Percentiles rank a stretch among this genome's conserved stretches.
Conservation (phyloP, 148 eudicot species). For the Arbutus unedo region DNA sequence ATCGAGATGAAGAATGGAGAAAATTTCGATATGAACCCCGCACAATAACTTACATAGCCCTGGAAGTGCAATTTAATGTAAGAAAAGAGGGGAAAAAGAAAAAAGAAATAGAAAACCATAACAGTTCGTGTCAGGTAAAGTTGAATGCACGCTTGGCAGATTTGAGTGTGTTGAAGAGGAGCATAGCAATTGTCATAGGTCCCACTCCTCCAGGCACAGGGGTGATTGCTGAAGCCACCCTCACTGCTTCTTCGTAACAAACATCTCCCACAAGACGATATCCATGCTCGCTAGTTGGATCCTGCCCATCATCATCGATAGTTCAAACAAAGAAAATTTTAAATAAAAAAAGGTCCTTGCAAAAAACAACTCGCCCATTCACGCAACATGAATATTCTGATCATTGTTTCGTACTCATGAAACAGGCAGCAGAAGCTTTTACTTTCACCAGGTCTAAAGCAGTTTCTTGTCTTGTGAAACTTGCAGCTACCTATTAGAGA, state of each 20-base stretch:
- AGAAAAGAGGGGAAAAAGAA: not conserved
- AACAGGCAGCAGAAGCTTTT: not conserved
- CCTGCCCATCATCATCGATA: conserved; percentile 35
- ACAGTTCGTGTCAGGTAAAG: conserved; percentile 23
- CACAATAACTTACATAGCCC: not conserved
- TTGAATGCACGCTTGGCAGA: conserved; percentile 53
- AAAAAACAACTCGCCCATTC: too few species aligned
- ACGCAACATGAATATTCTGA: not conserved
- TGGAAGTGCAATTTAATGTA: not conserved
- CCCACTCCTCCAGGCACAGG: conserved; percentile 92
- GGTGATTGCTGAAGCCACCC: conserved; percentile 63
- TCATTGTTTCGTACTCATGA: not conserved
- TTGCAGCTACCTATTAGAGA: not conserved
- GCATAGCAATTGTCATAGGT: conserved; percentile 87
- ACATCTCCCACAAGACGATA: conserved; percentile 69
- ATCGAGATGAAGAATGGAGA: not conserved
- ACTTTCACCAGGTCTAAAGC: not conserved
- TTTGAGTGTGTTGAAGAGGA: conserved; percentile 61
- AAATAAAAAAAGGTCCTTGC: not conserved
- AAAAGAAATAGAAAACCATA: not conserved
- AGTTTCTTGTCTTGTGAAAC: not conserved
- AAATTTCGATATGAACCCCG: not conserved
- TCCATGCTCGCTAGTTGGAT: conserved; percentile 46
- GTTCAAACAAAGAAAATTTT: not conserved
- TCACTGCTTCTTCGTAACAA: conserved; percentile 67